Conservation (phyloP, 345 rosid species). For the Rhodamnia rubescens region DNA sequence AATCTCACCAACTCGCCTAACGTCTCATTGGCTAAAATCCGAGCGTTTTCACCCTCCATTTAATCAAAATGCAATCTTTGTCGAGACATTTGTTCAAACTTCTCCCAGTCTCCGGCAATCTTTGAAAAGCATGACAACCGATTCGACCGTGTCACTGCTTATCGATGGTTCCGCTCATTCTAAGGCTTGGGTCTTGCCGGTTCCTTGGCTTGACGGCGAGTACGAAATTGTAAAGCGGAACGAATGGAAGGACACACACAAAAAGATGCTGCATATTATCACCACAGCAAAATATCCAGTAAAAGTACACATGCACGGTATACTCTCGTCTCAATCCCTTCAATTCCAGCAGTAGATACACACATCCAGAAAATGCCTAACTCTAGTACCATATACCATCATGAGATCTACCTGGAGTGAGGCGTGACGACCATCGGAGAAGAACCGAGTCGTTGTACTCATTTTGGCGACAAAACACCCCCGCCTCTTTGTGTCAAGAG, state of each 20-base stretch:
- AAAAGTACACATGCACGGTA: not conserved
- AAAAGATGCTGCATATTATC: not conserved
- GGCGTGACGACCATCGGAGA: too few species aligned
- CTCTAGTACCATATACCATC: too few species aligned
- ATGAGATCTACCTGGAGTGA: too few species aligned
- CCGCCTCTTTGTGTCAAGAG: conserved; percentile 16
- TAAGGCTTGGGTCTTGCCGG: not conserved
- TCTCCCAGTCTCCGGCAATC: not conserved
- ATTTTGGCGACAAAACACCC: conserved; percentile 24
- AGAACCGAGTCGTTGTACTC: too few species aligned
- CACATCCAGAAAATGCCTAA: not conserved
- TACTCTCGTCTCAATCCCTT: not conserved
- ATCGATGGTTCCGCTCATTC: not conserved
- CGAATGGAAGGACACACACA: not conserved
- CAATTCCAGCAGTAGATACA: not conserved
- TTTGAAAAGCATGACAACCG: not conserved
- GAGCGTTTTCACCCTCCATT: too few species aligned
- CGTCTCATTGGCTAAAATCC: too few species aligned
- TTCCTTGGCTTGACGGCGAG: not conserved
- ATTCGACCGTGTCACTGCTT: not conserved
- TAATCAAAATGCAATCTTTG: too few species aligned
- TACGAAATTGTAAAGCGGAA: not conserved
- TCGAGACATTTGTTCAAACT: not conserved
- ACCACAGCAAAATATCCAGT: not conserved
- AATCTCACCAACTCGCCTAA: too few species aligned